Evolutionary conservation across 352 stramenopile genomes (phyloP).

Genomic region (Aphanomyces stellatus): DNA sequence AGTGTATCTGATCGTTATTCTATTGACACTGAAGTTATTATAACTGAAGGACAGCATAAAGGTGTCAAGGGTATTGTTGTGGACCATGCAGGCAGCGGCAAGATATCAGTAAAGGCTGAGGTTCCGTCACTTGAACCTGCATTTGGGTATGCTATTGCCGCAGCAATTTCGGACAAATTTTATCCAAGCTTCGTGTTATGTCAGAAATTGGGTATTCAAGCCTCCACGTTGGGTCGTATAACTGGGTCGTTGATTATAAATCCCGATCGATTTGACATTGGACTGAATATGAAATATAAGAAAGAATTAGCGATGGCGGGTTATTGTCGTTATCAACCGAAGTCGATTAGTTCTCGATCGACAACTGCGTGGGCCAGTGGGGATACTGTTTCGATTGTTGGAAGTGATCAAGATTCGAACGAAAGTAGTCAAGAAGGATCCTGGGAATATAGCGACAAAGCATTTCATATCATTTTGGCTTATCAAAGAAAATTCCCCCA

Average conservation of each 20-base stretch:
- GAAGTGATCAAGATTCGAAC: slow-evolving; percentile 49
- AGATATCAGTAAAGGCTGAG: slow-evolving; percentile 85
- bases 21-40: slow-evolving; percentile 73
- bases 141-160: slow-evolving; percentile 94
- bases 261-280: slow-evolving; percentile 86
- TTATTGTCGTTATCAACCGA: slow-evolving; percentile 79
- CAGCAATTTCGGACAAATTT: slow-evolving; percentile 87
- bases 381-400: slow-evolving; percentile 90
- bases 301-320: slow-evolving; percentile 86
- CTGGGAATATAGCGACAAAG: slow-evolving; percentile 98
- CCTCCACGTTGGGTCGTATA: slow-evolving; percentile 88
- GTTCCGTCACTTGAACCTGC: slow-evolving; percentile 92
- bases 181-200: slow-evolving; percentile 67
- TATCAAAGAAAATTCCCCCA: slow-evolving; percentile 92
- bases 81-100: slow-evolving; percentile 37
- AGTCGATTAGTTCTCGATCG: slow-evolving; percentile 22
- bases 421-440: slow-evolving; percentile 32
- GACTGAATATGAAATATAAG: slow-evolving; percentile 69
- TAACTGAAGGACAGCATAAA: slow-evolving; percentile 77
- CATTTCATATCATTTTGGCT: slow-evolving; percentile 87
- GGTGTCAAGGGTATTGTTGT: slow-evolving; percentile 89
- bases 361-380: slow-evolving; percentile 80
- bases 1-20: slow-evolving; percentile 88
- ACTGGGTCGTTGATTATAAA: slow-evolving; percentile 92
- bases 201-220: slow-evolving; percentile 88